Evolutionary conservation across 2,329 filamentous ascomycete species (phyloP).

Genomic region (Fusarium sp.): DNA sequence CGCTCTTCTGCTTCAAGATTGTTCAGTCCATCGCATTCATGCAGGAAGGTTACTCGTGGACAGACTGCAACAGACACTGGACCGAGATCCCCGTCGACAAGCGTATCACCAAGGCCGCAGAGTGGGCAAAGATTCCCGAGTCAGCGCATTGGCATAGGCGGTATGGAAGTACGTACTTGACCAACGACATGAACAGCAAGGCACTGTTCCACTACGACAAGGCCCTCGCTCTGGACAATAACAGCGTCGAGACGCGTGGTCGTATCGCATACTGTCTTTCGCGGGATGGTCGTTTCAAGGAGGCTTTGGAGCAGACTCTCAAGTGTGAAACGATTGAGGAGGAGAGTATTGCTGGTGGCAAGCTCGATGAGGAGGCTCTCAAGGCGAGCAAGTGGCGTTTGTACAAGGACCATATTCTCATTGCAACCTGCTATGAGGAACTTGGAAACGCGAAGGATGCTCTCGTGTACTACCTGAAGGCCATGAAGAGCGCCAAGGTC

Average conservation of each 20-base stretch:
- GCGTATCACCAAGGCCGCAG: constrained; percentile 52
- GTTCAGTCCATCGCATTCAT: constrained; percentile 57
- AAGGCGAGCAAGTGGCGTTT: constrained; percentile 53
- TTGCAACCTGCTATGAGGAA: constrained; percentile 53
- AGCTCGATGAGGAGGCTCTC: constrained; percentile 41
- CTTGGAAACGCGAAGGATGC: constrained; percentile 49
- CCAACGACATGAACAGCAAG: constrained; percentile 50
- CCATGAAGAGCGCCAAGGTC: constrained; percentile 47
- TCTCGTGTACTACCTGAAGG: constrained; percentile 53
- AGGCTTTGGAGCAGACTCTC: constrained; percentile 52
- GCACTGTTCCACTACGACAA: constrained; percentile 53
- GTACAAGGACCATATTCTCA: constrained; percentile 56
- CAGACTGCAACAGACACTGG: constrained; percentile 53
- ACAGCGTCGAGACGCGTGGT: constrained; percentile 54
- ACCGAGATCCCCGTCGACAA: constrained; percentile 49
- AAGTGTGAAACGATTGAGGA: constrained; percentile 54
- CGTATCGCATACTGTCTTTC: constrained; percentile 57
- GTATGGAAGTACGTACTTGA: constrained; percentile 56
- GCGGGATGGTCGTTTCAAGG: constrained; percentile 50
- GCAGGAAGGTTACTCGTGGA: constrained; percentile 54
- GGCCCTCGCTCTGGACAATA: constrained; percentile 52
- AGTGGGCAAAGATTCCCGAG: constrained; percentile 52
- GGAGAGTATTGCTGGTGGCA: constrained; percentile 43
- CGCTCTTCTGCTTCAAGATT: constrained; percentile 58
- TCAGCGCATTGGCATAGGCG: constrained; percentile 55